Evolutionary conservation across 306 rosid species (phyloP), one percentile per base, ranked within the genome.

Genomic region (Begonia loranthoides): DNA sequence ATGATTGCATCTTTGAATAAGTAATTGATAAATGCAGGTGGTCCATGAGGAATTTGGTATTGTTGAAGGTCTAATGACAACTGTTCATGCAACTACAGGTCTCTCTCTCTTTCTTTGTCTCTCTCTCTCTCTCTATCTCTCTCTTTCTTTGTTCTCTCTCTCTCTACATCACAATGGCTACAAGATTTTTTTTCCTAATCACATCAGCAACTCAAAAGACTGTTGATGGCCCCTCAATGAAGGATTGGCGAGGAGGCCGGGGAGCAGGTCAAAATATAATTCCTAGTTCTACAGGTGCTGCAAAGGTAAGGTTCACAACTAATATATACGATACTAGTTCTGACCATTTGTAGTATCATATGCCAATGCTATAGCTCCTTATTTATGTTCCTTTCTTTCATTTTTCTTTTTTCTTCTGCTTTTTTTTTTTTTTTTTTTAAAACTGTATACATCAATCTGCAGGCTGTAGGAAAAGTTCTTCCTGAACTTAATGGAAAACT

Each of bases 51-150:
- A 83, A 71, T 90, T 90, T 59, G 99, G 95, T 45, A 90, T 90
- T 47, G 34, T 80, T 56, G 99, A 90, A 75, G 99, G 95, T 73
- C 71, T 90, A 72, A 90, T 90, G 99, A 90, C 99, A n/a, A 90
- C 99, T 45, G 99, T 90, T 41, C 99, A 90, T 74, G 99, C 99
- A 66, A 90, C 99, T 34, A 86, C 99, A 80, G 99, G 99, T 90
- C 28, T 68, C 49, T 57, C 56, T 54, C 22, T 38, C 50, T 44
- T 38, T 50, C 49, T 28, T 16, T 45, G 41, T 46, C 19, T 71
- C 46, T 52, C 43, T 41, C 47, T 17, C 41, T 16, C 52, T 43
- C 45, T 4, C 51, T 14, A 13, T 21, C 47, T 49, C 39, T 15
- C 12, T 44, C 24, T 50, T 40, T 15, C 19, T 13, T 41, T n/a